Percentiles rank a stretch among this genome's conserved stretches.
These are phyloP conservation scores for Nitzschia sp. DNA, from an alignment of 108 stramenopile species.

Conservation along the genomic window DNA sequence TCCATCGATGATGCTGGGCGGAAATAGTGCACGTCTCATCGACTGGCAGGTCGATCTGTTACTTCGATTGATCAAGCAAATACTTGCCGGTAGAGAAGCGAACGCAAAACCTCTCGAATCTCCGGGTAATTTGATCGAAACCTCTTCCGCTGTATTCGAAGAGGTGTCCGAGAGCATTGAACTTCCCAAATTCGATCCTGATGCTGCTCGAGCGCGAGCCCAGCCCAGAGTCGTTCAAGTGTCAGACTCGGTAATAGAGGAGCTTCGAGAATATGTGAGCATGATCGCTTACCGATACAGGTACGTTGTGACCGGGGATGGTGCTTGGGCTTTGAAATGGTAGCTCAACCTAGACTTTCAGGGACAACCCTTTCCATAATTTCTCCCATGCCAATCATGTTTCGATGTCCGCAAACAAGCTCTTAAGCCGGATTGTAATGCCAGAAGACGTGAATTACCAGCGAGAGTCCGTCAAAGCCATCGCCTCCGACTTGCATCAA, in stretches of 20 bases:
- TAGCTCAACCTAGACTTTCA: neutral
- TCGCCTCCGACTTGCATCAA: slow-evolving; percentile 29
- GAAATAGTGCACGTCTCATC: slow-evolving; percentile 19
- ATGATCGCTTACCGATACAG: slow-evolving; percentile 19
- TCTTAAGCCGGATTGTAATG: slow-evolving; percentile 34
- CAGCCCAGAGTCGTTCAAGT: slow-evolving; percentile 11
- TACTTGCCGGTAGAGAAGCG: slow-evolving; percentile 15
- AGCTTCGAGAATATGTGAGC: slow-evolving; percentile 22
- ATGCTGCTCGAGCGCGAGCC: slow-evolving; percentile 18
- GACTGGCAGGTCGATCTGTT: slow-evolving; percentile 35
- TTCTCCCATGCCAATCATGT: slow-evolving; percentile 70
- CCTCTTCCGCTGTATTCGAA: slow-evolving; percentile 6
- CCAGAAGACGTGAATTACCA: slow-evolving; percentile 39
- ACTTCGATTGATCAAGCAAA: slow-evolving; percentile 11
- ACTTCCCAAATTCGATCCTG: slow-evolving; percentile 32
- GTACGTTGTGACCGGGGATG: neutral
- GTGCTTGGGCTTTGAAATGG: neutral
- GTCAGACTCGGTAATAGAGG: slow-evolving; percentile 6
- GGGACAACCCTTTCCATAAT: slow-evolving; percentile 64
- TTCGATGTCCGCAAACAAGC: slow-evolving; percentile 38
- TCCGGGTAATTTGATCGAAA: slow-evolving; percentile 1
- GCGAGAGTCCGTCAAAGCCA: slow-evolving; percentile 15
- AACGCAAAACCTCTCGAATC: neutral
- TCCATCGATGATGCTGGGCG: neutral
- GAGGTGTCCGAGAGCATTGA: slow-evolving; percentile 30